Conservation (phyloP, 306 rosid species). For the Malus orientalis region DNA sequence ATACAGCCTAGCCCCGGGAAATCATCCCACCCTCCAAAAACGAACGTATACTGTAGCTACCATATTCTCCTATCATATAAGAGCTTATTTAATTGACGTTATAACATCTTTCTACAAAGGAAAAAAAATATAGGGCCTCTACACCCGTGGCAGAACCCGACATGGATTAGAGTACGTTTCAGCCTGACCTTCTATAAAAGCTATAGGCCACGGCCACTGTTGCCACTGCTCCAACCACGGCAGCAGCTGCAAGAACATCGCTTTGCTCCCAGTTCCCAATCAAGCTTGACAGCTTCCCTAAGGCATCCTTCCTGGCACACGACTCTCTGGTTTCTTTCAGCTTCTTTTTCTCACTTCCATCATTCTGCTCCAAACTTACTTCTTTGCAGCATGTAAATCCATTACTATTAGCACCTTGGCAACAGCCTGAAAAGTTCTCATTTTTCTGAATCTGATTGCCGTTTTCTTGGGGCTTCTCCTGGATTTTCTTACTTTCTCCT, state of each 20-base stretch:
- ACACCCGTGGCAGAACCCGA: too few relatives aligned
- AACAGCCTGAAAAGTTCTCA: too few relatives aligned
- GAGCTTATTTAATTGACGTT: too few relatives aligned
- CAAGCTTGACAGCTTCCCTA: slow-evolving; percentile 30
- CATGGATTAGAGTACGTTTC: background rate
- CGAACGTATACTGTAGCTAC: slow-evolving; percentile 16
- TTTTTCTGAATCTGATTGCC: too few relatives aligned
- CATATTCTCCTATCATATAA: slow-evolving; percentile 2
- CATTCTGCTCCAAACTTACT: background rate
- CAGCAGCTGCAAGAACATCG: too few relatives aligned
- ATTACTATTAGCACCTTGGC: too few relatives aligned
- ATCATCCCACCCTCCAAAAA: slow-evolving; percentile 22
- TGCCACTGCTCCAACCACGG: slow-evolving; percentile 48
- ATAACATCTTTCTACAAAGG: too few relatives aligned
- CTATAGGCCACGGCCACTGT: slow-evolving; percentile 66
- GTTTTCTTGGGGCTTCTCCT: slow-evolving; percentile 8
- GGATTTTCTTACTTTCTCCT: slow-evolving; percentile 16
- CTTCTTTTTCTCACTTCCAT: slow-evolving; percentile 17
- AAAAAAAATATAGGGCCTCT: too few relatives aligned
- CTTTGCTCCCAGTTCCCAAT: slow-evolving; percentile 24
- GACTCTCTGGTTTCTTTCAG: slow-evolving; percentile 18
- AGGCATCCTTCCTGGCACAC: slow-evolving; percentile 26
- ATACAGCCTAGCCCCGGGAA: background rate
- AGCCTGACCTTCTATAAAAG: slow-evolving; percentile 55
- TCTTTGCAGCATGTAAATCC: too few relatives aligned